phyloP scores from a whole-genome alignment of 805 yeast genomes.

The Teunomyces funiuensis region DNA sequence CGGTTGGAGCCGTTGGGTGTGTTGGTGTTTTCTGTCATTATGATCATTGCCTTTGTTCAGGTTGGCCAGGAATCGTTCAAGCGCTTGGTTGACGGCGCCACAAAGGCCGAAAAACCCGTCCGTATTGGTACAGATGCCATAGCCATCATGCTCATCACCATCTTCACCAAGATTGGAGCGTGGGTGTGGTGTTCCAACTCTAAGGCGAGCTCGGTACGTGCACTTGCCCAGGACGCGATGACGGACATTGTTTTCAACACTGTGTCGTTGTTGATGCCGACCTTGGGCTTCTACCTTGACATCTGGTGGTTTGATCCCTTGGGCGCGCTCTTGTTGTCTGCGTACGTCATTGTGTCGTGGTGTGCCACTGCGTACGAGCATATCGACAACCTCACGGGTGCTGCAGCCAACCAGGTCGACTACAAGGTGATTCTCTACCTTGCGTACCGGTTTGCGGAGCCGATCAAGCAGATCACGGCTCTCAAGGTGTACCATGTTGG shows the following conservation, averaged over 20 bases:
- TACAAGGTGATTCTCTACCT: constrained; percentile 66
- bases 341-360: constrained; percentile 68
- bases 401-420: constrained; percentile 61
- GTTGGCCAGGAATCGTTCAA: constrained; percentile 65
- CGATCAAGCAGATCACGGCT: constrained; percentile 61
- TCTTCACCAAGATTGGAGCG: constrained; percentile 57
- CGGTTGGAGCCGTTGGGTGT: constrained; percentile 80
- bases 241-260: constrained; percentile 75
- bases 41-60: constrained; percentile 68
- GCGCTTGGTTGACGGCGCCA: constrained; percentile 37
- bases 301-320: constrained; percentile 74
- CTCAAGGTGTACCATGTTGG: constrained; percentile 78
- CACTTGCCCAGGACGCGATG: constrained; percentile 78
- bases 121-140: constrained; percentile 51
- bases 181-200: constrained; percentile 63
- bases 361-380: constrained; percentile 64
- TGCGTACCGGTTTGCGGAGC: constrained; percentile 66
- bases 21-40: constrained; percentile 67
- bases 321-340: constrained; percentile 65
- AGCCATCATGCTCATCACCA: constrained; percentile 62
- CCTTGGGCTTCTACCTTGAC: constrained; percentile 50
- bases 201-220: constrained; percentile 67
- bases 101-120: constrained; percentile 37
- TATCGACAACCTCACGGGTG: constrained; percentile 72
- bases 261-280: constrained; percentile 70